Evolutionary conservation across 1,284 basidiomycete genomes (phyloP).

Genomic region (Puccinia triticina): DNA sequence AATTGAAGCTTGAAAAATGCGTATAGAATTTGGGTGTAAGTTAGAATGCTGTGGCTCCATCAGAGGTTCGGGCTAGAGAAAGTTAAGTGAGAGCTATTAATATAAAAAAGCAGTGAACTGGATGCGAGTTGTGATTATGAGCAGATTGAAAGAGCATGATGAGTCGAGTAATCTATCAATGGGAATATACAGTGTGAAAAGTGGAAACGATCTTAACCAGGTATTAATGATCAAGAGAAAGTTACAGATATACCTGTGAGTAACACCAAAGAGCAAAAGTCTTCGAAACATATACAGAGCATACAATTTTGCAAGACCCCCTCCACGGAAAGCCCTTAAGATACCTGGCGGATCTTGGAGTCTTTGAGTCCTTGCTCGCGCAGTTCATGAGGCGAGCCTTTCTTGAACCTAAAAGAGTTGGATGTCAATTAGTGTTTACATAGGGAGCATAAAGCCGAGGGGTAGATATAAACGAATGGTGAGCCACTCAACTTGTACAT

Average conservation of each 20-base stretch:
- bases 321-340: neutral
- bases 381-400: conserved; percentile 38
- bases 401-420: conserved; percentile 23
- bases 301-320: neutral
- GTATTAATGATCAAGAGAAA: neutral
- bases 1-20: too few relatives aligned
- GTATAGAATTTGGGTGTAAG: too few relatives aligned
- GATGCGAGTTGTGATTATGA: too few relatives aligned
- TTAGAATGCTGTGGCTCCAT: too few relatives aligned
- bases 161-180: neutral
- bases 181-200: neutral
- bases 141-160: neutral
- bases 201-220: neutral
- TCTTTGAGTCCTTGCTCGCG: conserved; percentile 21
- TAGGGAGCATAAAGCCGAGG: neutral
- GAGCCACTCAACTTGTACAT: conserved; percentile 41
- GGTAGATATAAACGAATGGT: neutral
- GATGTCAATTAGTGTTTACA: neutral
- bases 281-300: neutral
- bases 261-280: neutral
- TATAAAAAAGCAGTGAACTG: too few relatives aligned
- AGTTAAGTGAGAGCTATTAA: too few relatives aligned
- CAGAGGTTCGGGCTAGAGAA: too few relatives aligned
- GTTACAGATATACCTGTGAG: neutral
- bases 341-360: neutral